Evolutionary conservation across 192 early-diverging fungal genomes (phyloP), one percentile per base, ranked within the genome.

Genomic region (Linnemannia elongata): DNA sequence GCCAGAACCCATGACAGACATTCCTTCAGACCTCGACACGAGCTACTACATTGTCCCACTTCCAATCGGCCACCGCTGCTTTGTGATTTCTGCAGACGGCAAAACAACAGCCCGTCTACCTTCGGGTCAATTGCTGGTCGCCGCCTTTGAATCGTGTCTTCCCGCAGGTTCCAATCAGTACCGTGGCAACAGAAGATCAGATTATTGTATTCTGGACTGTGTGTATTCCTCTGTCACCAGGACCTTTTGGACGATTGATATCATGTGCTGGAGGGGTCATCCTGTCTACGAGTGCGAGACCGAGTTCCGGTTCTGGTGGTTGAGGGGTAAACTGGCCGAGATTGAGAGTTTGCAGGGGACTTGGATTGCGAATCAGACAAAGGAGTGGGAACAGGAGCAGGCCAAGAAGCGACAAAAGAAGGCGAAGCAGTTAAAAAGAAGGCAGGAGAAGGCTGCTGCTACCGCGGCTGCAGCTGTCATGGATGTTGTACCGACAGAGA

Each of bases 251-350:
- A 91, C 92, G 3, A 52, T 93, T 47, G 92, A 93, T 78, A 85
- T 93, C 17, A 91, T 93, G 91, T 93, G 92, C 47, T 93, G 92
- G 92, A 90, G 90, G 57, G 91, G 91, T 0, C 92, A 93, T 47
- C 82, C 92, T n/a, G 90, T 92, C 3, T 92, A 92, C 57, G 92
- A 93, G 57, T 93, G 92, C 57, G 92, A 93, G 78, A 93, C 92
- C 1, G 91, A 92, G 45, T 93, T 93, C 72, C 81, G 92, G 82
- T 91, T 91, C 89, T 91, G 91, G 77, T 92, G 80, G 90, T 82
- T 82, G 30, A 81, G 88, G 33, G 79, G 90, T 44, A 88, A 91
- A 45, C 75, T 88, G 5, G 83, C 74, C 36, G 92, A 93, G 69
- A 79, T 93, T 73, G 92, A 93, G 68, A 73, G 55, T 17, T 18